Conservation (phyloP, 2,329 filamentous ascomycete species). For the Aspergillus nomiae region DNA sequence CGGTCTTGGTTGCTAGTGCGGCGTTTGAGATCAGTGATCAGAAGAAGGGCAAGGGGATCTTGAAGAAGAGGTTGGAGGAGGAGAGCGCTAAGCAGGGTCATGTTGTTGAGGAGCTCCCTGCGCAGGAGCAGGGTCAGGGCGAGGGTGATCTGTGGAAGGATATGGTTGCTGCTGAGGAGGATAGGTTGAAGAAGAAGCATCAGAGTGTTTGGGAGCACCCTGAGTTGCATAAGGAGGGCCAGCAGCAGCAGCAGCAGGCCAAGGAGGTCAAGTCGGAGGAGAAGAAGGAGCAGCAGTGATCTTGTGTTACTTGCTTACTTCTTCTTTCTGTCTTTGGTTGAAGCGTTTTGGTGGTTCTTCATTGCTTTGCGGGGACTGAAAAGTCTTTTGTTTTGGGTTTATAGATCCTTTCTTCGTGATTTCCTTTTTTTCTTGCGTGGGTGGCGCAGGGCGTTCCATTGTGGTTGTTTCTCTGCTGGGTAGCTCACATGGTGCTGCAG, state of each 20-base stretch:
- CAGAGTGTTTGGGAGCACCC: conserved; percentile 37
- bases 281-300: neutral
- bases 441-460: neutral
- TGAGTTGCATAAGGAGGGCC: conserved; percentile 4
- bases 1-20: conserved; percentile 78
- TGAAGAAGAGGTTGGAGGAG: conserved; percentile 65
- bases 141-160: conserved; percentile 89
- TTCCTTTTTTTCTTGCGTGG: neutral
- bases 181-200: conserved; percentile 46
- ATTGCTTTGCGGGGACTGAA: neutral
- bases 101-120: conserved; percentile 77
- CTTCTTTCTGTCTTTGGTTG: neutral
- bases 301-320: neutral
- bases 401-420: neutral
- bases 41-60: conserved; percentile 61
- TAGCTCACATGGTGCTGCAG: neutral
- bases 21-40: conserved; percentile 81
- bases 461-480: neutral
- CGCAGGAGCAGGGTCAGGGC: conserved; percentile 66
- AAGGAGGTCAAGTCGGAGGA: neutral
- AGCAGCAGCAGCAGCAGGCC: neutral
- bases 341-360: neutral
- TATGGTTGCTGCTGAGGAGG: conserved; percentile 52
- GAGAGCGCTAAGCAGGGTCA: conserved; percentile 69
- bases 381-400: conserved; percentile 1